Conservation (phyloP, 495 filamentous ascomycete genomes). For the Penicillium antarcticum region DNA sequence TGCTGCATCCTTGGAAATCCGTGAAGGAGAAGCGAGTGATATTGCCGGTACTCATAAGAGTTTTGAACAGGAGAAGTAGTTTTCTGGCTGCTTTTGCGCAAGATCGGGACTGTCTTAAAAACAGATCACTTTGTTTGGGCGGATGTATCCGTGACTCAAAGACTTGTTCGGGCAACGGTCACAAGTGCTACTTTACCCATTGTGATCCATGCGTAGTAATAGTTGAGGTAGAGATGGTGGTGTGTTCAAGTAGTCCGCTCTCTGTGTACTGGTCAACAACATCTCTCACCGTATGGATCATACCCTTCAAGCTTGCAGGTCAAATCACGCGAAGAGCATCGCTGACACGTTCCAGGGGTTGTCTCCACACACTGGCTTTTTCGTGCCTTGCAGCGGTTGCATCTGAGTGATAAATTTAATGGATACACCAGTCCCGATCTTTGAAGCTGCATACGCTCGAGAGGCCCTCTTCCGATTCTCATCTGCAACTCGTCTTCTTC, state of each 20-base stretch:
- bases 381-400: conserved; percentile 15
- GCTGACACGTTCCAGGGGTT: conserved; percentile 11
- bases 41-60: conserved; percentile 6
- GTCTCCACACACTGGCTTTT: conserved; percentile 21
- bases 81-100: conserved; percentile 21
- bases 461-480: conserved; percentile 21
- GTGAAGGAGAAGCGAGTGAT: conserved; percentile 28
- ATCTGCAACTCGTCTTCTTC: conserved; percentile 13
- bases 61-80: conserved; percentile 19
- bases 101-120: conserved; percentile 1
- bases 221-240: conserved; percentile 25
- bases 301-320: conserved; percentile 15
- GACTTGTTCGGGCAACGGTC: conserved; percentile 8
- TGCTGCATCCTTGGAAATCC: conserved; percentile 31
- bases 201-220: conserved; percentile 22
- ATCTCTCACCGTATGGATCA: too few relatives aligned
- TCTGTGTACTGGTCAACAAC: not conserved
- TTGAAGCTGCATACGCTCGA: conserved; percentile 11
- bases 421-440: not conserved
- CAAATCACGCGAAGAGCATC: conserved; percentile 10
- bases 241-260: not conserved
- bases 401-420: conserved; percentile 8
- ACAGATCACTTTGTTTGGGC: not conserved
- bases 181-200: conserved; percentile 22
- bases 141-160: not conserved